phyloP scores from a whole-genome alignment of 495 filamentous ascomycete genomes.

The Parathielavia hyrcaniae region DNA sequence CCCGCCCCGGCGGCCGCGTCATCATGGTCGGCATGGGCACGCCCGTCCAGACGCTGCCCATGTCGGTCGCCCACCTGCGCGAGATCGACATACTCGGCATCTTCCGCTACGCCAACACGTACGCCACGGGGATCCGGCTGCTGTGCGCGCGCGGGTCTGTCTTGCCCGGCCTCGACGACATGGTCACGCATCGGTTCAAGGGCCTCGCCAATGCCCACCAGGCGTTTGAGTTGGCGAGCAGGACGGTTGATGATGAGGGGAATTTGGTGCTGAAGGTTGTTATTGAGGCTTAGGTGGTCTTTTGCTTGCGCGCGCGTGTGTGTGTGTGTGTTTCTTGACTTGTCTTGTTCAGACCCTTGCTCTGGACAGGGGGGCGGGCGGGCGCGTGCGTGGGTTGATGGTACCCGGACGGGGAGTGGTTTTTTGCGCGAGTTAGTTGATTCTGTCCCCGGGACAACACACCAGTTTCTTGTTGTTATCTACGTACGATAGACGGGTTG shows the following conservation, averaged over 20 bases:
- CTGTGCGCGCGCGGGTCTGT: conserved; percentile 55
- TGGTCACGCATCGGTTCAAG: conserved; percentile 71
- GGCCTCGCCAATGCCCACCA: conserved; percentile 58
- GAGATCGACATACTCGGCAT: conserved; percentile 92
- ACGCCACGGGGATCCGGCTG: conserved; percentile 66
- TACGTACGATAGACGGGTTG: not conserved
- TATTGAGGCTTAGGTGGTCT: conserved; percentile 49
- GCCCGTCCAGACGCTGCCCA: conserved; percentile 76
- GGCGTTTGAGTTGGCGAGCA: conserved; percentile 77
- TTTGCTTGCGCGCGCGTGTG: too few species aligned
- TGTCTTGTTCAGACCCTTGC: not conserved
- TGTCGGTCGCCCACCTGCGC: conserved; percentile 75
- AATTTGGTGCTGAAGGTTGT: conserved; percentile 81
- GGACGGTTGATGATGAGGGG: conserved; percentile 68
- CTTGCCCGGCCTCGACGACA: conserved; percentile 56
- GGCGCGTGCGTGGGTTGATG: too few species aligned
- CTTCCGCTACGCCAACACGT: conserved; percentile 86
- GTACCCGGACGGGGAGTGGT: not conserved
- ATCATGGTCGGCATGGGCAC: conserved; percentile 94
- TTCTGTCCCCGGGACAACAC: not conserved
- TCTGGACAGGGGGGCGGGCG: too few species aligned
- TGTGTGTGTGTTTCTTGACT: too few species aligned
- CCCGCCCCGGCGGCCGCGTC: conserved; percentile 69
- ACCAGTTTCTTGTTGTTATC: not conserved
- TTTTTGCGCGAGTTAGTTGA: not conserved